phyloP scores from a whole-genome alignment of 2,329 filamentous ascomycete genomes.

The Curvularia hawaiiensis region DNA sequence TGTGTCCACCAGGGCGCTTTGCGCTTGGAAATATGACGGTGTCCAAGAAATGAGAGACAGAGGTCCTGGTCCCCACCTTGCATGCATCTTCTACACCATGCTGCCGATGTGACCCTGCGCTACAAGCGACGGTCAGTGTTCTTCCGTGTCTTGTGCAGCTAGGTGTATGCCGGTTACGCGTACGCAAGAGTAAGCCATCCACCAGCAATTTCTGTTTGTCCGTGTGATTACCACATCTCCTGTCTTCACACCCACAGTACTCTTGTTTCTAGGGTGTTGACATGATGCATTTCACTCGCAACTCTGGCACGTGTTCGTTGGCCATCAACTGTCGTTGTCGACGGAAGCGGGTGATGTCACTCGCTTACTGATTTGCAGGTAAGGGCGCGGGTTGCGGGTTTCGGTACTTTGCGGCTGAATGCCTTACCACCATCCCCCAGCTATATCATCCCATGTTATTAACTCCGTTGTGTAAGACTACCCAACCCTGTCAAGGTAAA shows the following conservation, averaged over 20 bases:
- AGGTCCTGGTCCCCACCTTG: conserved; percentile 1
- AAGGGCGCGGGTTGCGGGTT: conserved; percentile 11
- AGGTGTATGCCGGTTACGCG: too few species aligned
- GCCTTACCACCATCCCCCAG: conserved; percentile 7
- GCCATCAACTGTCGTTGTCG: not conserved
- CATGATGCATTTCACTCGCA: not conserved
- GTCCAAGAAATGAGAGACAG: conserved; percentile 1
- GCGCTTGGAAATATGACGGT: conserved; percentile 1
- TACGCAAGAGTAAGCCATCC: not conserved
- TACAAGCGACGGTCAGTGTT: conserved; percentile 9
- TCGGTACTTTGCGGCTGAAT: conserved; percentile 11
- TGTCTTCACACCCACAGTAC: not conserved
- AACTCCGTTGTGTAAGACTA: conserved; percentile 12
- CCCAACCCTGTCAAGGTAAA: not conserved
- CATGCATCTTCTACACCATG: not conserved
- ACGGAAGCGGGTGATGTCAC: not conserved
- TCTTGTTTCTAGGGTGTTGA: not conserved
- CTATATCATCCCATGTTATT: conserved; percentile 22
- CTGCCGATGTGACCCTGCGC: not conserved
- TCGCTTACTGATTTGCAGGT: conserved; percentile 19
- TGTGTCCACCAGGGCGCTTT: not conserved
- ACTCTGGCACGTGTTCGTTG: not conserved
- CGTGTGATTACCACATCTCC: not conserved
- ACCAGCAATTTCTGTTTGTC: conserved; percentile 4
- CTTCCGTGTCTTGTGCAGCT: not conserved